phyloP scores from a whole-genome alignment of 768 basidiomycete genomes.

The Tubosaeta sp. region DNA sequence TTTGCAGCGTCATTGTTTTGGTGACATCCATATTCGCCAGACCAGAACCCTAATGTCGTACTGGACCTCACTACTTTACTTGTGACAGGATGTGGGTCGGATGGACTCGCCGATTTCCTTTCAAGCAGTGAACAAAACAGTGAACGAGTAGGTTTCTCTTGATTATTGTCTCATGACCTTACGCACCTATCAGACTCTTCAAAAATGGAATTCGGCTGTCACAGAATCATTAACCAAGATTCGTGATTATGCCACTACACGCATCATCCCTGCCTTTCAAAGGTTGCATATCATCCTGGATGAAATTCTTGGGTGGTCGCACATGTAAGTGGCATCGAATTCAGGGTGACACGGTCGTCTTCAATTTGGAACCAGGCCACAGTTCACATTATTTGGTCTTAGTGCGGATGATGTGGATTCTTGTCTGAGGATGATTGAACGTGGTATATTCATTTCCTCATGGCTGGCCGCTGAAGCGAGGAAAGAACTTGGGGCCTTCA shows the following conservation, averaged over 20 bases:
- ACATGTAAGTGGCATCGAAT: constrained; percentile 46
- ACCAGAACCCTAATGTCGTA: constrained; percentile 56
- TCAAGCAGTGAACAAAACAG: constrained; percentile 77
- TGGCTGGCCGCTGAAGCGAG: constrained; percentile 69
- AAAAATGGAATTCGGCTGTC: constrained; percentile 79
- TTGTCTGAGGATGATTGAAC: constrained; percentile 51
- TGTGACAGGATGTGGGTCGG: constrained; percentile 67
- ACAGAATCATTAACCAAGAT: constrained; percentile 66
- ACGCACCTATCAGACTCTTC: constrained; percentile 52
- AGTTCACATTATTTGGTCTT: constrained; percentile 54
- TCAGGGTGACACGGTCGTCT: constrained; percentile 6
- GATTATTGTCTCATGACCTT: constrained; percentile 14
- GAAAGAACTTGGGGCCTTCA: constrained; percentile 67
- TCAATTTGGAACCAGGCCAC: constrained; percentile 43
- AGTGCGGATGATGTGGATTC: constrained; percentile 43
- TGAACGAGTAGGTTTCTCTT: constrained; percentile 55
- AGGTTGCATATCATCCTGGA: constrained; percentile 71
- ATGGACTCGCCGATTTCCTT: constrained; percentile 68
- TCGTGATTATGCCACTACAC: constrained; percentile 69
- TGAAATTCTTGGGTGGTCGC: constrained; percentile 76
- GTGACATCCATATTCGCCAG: constrained; percentile 33
- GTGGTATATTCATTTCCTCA: constrained; percentile 57
- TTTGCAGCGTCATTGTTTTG: constrained; percentile 8
- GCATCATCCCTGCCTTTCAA: constrained; percentile 70
- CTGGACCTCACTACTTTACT: constrained; percentile 69